Conservation (phyloP, 176 grass and related monocot genomes). For the Alopecurus myosuroides region DNA sequence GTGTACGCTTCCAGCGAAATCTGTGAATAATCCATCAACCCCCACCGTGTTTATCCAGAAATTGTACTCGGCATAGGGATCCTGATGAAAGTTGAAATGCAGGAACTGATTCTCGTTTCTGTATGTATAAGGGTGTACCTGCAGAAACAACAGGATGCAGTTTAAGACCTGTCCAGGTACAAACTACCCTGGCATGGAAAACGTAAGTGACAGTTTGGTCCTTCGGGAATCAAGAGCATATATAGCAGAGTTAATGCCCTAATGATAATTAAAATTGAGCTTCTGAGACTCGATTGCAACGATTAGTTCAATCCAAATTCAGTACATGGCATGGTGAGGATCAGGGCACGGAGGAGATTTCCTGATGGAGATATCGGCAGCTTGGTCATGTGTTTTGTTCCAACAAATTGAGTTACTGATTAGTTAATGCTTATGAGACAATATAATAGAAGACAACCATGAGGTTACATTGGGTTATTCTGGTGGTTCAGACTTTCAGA, state of each 20-base stretch:
- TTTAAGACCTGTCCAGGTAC: not conserved
- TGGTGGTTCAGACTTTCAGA: not conserved
- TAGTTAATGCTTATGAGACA: not conserved
- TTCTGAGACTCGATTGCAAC: not conserved
- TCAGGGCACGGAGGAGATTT: not conserved
- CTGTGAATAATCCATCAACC: constrained; percentile 92
- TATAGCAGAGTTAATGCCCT: not conserved
- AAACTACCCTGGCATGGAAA: not conserved
- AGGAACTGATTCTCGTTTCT: constrained; percentile 89
- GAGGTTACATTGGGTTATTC: not conserved
- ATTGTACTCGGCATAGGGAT: constrained; percentile 70
- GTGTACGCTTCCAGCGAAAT: constrained; percentile 79
- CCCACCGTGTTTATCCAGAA: constrained; percentile 81
- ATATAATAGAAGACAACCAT: not conserved
- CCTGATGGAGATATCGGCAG: not conserved
- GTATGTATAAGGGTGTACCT: constrained; percentile 95
- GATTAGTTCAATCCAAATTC: not conserved
- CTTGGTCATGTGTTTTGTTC: not conserved
- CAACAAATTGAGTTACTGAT: not conserved
- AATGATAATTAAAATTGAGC: not conserved
- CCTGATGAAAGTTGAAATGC: constrained; percentile 85
- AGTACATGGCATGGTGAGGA: not conserved
- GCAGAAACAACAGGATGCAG: constrained; percentile 11
- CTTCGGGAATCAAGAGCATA: not conserved
- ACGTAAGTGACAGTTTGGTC: not conserved